Evolutionary conservation across 441 rosid genomes (phyloP).

Genomic region (Aquilaria agallochum): DNA sequence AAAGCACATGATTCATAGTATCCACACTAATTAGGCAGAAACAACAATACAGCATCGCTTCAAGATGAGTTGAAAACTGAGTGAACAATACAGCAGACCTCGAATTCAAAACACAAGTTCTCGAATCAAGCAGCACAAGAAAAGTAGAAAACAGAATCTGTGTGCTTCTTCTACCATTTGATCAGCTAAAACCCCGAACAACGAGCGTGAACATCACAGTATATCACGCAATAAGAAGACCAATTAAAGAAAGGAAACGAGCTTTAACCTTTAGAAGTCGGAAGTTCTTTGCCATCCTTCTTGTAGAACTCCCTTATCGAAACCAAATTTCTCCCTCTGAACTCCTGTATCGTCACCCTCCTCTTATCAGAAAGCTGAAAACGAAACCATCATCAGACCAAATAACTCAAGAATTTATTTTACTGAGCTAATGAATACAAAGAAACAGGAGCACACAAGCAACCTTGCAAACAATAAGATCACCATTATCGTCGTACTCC

Average conservation of each 20-base stretch:
- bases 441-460: conserved; percentile 13
- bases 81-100: background rate
- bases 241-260: background rate
- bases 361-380: conserved; percentile 62
- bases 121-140: background rate
- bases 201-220: no score
- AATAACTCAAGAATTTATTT: background rate
- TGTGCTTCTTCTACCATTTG: no score
- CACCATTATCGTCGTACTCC: conserved; percentile 75
- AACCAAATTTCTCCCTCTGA: conserved; percentile 65
- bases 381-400: background rate
- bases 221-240: no score
- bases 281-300: conserved; percentile 86
- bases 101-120: background rate
- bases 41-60: no score
- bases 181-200: no score
- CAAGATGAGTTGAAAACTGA: no score
- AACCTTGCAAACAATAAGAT: conserved; percentile 76
- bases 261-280: conserved; percentile 64
- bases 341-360: conserved; percentile 81
- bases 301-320: conserved; percentile 79
- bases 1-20: no score
- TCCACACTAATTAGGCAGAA: no score
- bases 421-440: background rate
- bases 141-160: no score